phyloP scores from a whole-genome alignment of 2,329 filamentous ascomycete species.

The Botrytis hyacinthi region DNA sequence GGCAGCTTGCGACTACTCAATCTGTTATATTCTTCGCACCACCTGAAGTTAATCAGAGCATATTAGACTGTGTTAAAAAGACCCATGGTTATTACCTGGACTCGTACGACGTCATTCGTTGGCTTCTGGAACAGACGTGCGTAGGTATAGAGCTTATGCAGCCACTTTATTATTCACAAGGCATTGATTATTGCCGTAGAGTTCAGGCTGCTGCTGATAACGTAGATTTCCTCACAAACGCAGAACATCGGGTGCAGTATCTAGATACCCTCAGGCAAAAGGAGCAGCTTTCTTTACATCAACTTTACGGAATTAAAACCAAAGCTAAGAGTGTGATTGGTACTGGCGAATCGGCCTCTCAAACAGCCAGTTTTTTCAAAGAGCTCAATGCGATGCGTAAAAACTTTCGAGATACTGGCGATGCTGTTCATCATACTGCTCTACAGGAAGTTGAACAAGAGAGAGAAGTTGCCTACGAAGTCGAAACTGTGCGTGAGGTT shows the following conservation, averaged over 20 bases:
- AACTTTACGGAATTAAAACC: constrained; percentile 52
- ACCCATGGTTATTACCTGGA: constrained; percentile 13
- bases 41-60: constrained; percentile 46
- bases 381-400: constrained; percentile 39
- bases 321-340: constrained; percentile 24
- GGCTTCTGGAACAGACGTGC: constrained; percentile 66
- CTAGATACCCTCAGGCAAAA: constrained; percentile 47
- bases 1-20: constrained; percentile 51
- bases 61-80: constrained; percentile 48
- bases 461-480: constrained; percentile 47
- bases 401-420: constrained; percentile 46
- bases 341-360: constrained; percentile 20
- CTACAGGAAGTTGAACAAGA: constrained; percentile 55
- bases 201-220: constrained; percentile 49
- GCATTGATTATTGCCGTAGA: constrained; percentile 58
- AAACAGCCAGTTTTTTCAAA: constrained; percentile 34
- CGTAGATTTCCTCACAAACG: constrained; percentile 43
- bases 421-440: constrained; percentile 47
- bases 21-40: constrained; percentile 36
- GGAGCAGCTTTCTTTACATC: constrained; percentile 56
- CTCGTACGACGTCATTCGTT: constrained; percentile 52
- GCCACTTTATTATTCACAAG: constrained; percentile 58
- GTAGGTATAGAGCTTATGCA: constrained; percentile 56
- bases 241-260: constrained; percentile 42
- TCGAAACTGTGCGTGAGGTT: constrained; percentile 47